Conservation (phyloP, 306 rosid species). For the apple (Malus domestica) region DNA sequence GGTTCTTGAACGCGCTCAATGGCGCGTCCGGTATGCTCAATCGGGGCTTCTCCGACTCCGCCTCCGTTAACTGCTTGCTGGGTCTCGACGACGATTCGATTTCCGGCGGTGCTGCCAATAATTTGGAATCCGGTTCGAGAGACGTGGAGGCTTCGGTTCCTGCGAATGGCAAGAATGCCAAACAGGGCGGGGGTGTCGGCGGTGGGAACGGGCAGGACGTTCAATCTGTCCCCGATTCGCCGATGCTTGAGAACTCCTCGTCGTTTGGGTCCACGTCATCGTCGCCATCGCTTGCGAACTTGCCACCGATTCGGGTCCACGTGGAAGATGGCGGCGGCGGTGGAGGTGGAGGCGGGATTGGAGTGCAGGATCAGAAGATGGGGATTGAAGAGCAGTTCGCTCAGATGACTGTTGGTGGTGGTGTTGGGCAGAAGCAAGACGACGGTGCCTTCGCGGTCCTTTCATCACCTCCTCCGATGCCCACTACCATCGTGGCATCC, state of each 20-base stretch:
- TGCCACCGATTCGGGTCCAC: slow-evolving; percentile 89
- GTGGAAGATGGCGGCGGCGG: slow-evolving; percentile 44
- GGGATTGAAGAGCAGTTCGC: slow-evolving; percentile 92
- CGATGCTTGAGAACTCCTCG: slow-evolving; percentile 81
- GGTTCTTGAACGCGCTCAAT: slow-evolving; percentile 76
- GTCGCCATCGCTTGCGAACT: slow-evolving; percentile 72
- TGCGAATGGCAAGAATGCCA: slow-evolving; percentile 53
- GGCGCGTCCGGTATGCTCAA: slow-evolving; percentile 53
- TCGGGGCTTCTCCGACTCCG: slow-evolving; percentile 71
- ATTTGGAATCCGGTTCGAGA: slow-evolving; percentile 39
- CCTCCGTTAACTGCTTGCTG: slow-evolving; percentile 71
- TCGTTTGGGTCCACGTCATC: slow-evolving; percentile 92
- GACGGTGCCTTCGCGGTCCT: slow-evolving; percentile 40
- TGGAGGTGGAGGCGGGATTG: slow-evolving; percentile 26
- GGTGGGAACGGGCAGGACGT: slow-evolving; percentile 49
- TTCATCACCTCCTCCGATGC: slow-evolving; percentile 67
- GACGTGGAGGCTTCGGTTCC: slow-evolving; percentile 40
- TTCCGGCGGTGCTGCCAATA: slow-evolving; percentile 22
- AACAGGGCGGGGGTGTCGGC: slow-evolving; percentile 15
- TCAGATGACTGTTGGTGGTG: slow-evolving; percentile 47
- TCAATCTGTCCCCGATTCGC: slow-evolving; percentile 95
- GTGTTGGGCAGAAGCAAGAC: slow-evolving; percentile 48
- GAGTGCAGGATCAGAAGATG: slow-evolving; percentile 68
- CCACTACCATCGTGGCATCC: slow-evolving; percentile 26
- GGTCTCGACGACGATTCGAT: slow-evolving; percentile 64